These are phyloP conservation scores for Nematodospora anomalae DNA, from an alignment of 1,139 yeast genomes.

Conservation along the genomic window DNA sequence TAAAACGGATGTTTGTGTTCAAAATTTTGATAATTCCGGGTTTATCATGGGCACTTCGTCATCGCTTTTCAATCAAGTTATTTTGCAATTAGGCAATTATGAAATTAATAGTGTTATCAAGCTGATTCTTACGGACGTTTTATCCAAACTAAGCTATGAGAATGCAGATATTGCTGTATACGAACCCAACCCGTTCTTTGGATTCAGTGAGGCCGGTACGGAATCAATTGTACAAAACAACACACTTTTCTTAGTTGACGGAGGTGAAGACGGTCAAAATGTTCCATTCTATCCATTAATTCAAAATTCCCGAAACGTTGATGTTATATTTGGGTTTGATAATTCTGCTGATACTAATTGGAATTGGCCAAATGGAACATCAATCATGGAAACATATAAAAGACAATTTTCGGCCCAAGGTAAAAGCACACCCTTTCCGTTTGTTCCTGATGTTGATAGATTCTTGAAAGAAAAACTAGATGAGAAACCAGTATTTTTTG, in stretches of 20 bases:
- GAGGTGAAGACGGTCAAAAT: constrained; percentile 83
- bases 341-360: constrained; percentile 75
- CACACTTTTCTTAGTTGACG: constrained; percentile 72
- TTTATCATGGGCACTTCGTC: constrained; percentile 49
- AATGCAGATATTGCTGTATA: constrained; percentile 43
- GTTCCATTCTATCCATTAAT: constrained; percentile 77
- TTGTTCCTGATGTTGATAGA: constrained; percentile 33
- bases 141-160: constrained; percentile 20
- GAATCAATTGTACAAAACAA: constrained; percentile 31
- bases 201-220: constrained; percentile 20
- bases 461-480: constrained; percentile 31
- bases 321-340: constrained; percentile 79
- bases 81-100: constrained; percentile 23
- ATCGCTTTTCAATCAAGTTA: constrained; percentile 40
- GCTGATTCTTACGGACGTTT: constrained; percentile 21
- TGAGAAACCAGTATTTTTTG: constrained; percentile 41
- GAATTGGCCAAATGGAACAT: constrained; percentile 77
- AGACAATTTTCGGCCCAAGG: constrained; percentile 50
- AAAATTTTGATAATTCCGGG: constrained; percentile 45
- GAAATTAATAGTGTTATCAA: constrained; percentile 28
- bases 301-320: constrained; percentile 70
- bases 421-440: constrained; percentile 41
- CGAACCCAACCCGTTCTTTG: constrained; percentile 42
- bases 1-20: constrained; percentile 27
- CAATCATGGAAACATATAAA: constrained; percentile 55